Evolutionary conservation across 169 alveolate genomes (phyloP).

Genomic region (Plasmodium gallinaceum): DNA sequence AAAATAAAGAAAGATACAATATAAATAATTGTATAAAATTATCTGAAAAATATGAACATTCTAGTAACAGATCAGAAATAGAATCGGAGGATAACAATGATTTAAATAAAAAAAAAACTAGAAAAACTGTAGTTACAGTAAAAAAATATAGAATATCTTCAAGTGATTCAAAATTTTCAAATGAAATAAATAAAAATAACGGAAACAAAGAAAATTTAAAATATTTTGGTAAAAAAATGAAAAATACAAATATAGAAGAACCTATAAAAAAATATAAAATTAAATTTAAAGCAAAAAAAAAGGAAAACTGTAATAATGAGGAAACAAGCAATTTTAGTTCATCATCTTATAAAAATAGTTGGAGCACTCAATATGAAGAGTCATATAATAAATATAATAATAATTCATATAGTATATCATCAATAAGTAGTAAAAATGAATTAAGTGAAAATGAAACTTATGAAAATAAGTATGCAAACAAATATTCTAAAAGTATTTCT

Average conservation of each 20-base stretch:
- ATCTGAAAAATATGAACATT: not conserved
- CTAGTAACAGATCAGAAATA: not conserved
- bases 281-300: not conserved
- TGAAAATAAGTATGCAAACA: too few species aligned
- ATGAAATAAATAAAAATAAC: not conserved
- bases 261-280: not conserved
- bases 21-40: not conserved
- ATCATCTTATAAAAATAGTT: not conserved
- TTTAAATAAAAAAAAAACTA: not conserved
- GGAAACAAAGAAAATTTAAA: not conserved
- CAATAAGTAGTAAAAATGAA: slow-evolving; percentile 14
- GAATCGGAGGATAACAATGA: not conserved
- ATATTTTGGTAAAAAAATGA: not conserved
- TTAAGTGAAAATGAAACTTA: not conserved
- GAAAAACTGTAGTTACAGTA: not conserved
- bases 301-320: not conserved
- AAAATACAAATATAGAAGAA: not conserved
- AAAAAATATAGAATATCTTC: not conserved
- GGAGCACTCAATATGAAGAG: not conserved
- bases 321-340: not conserved
- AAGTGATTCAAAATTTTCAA: not conserved
- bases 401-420: slow-evolving; percentile 14
- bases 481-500: not conserved
- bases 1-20: not conserved
- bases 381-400: not conserved